A percentile compares a stretch with the other conserved stretches of the same genome.
Evolutionary conservation across 1,284 basidiomycete genomes (phyloP).

Genomic region (Microbotryum lychnidis-dioicae): DNA sequence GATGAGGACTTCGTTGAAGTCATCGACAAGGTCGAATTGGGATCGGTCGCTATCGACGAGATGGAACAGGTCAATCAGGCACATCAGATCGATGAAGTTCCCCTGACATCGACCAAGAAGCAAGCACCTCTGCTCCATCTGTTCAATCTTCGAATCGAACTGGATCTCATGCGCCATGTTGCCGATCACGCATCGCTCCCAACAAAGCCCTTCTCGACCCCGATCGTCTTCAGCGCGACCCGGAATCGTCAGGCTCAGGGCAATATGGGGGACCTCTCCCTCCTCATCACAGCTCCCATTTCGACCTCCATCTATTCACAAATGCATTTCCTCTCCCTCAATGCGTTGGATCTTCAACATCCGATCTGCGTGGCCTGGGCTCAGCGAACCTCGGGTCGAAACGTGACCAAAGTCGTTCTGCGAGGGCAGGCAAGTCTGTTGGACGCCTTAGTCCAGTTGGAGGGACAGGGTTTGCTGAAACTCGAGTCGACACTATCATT

Average conservation of each 20-base stretch:
- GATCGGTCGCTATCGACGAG: too few species aligned
- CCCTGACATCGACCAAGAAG: too few species aligned
- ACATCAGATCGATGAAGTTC: too few species aligned
- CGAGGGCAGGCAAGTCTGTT: constrained; percentile 18
- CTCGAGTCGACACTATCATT: neutral
- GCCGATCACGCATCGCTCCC: too few species aligned
- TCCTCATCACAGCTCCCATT: constrained; percentile 2
- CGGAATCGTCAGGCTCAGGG: constrained; percentile 2
- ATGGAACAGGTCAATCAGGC: too few species aligned
- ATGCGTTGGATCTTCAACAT: constrained; percentile 13
- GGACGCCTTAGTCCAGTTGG: constrained; percentile 14
- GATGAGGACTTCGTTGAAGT: too few species aligned
- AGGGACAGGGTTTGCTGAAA: neutral
- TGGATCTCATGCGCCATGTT: too few species aligned
- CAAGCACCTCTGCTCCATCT: too few species aligned
- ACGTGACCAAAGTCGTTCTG: neutral
- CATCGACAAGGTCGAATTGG: too few species aligned
- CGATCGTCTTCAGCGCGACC: neutral
- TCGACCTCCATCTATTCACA: neutral
- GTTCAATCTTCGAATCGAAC: too few species aligned
- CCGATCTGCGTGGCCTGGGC: constrained; percentile 3
- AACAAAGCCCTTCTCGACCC: neutral
- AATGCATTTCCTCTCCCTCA: constrained; percentile 10
- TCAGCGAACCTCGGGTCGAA: neutral
- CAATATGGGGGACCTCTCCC: neutral